Conservation (phyloP, 768 basidiomycete genomes). For the Paxillus ammoniavirescens region DNA sequence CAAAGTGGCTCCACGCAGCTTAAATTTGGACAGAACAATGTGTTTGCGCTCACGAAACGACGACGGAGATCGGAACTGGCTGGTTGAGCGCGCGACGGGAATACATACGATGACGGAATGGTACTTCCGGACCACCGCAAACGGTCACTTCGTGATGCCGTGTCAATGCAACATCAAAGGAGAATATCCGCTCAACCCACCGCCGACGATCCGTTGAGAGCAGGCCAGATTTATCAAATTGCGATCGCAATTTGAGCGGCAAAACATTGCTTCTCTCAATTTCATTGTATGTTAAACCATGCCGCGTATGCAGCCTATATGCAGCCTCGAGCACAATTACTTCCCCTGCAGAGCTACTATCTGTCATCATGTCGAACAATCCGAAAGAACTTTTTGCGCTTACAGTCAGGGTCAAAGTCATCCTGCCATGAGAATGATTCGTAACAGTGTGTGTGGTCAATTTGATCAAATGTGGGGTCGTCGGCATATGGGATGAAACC, state of each 20-base stretch:
- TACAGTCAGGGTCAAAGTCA: constrained; percentile 41
- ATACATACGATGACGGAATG: constrained; percentile 18
- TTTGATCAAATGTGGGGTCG: constrained; percentile 50
- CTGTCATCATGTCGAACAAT: constrained; percentile 18
- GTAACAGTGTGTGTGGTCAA: constrained; percentile 41
- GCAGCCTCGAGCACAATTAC: constrained; percentile 49
- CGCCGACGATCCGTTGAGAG: constrained; percentile 22
- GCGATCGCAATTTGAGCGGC: constrained; percentile 35
- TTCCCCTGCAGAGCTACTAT: constrained; percentile 38
- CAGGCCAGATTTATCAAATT: constrained; percentile 24
- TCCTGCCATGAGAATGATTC: constrained; percentile 51
- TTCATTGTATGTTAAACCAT: constrained; percentile 38
- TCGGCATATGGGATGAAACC: constrained; percentile 64
- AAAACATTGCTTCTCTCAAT: constrained; percentile 52
- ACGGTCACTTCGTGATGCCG: constrained; percentile 28
- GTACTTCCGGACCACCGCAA: constrained; percentile 27
- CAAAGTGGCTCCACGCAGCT: constrained; percentile 54
- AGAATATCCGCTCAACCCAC: constrained; percentile 26
- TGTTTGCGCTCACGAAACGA: constrained; percentile 36
- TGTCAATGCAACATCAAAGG: constrained; percentile 9
- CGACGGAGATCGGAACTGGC: constrained; percentile 17
- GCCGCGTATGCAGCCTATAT: constrained; percentile 38
- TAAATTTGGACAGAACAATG: constrained; percentile 50
- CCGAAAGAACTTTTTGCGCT: constrained; percentile 11
- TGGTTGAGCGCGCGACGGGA: background rate